Evolutionary conservation across 2,329 filamentous ascomycete genomes (phyloP).

Genomic region (Aspergillus quadricinctus): DNA sequence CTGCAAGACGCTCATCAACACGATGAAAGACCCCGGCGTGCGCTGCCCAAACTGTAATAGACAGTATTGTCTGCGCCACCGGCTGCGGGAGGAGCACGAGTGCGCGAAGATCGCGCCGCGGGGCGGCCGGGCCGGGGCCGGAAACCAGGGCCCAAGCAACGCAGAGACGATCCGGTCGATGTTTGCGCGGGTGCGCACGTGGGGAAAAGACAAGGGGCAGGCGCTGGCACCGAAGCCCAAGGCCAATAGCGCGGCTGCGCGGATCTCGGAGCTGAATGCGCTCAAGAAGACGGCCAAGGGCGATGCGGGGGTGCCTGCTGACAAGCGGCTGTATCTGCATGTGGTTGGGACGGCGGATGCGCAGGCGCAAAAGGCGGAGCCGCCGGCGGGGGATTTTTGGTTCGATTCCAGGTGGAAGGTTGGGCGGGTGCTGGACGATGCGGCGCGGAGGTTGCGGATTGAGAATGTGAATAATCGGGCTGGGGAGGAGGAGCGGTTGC

Average conservation of each 20-base stretch:
- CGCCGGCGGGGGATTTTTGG: constrained; percentile 76
- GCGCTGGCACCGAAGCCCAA: constrained; percentile 54
- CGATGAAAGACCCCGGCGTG: constrained; percentile 47
- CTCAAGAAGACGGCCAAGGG: constrained; percentile 88
- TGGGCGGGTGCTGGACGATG: constrained; percentile 56
- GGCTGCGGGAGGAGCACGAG: constrained; percentile 66
- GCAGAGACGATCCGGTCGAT: constrained; percentile 67
- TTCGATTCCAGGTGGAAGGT: constrained; percentile 86
- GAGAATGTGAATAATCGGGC: constrained; percentile 45
- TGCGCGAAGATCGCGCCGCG: constrained; percentile 69
- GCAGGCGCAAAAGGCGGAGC: constrained; percentile 76
- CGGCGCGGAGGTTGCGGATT: constrained; percentile 38
- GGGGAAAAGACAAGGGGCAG: constrained; percentile 64
- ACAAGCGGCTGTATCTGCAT: constrained; percentile 85
- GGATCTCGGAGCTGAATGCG: constrained; percentile 65
- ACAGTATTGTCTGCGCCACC: constrained; percentile 50
- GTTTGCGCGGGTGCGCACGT: constrained; percentile 71
- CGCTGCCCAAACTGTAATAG: constrained; percentile 47
- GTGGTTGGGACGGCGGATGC: constrained; percentile 89
- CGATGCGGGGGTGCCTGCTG: constrained; percentile 70
- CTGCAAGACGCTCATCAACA: constrained; percentile 53
- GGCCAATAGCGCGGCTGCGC: constrained; percentile 51
- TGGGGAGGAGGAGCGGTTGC: constrained; percentile 63
- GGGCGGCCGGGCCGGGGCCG: constrained; percentile 46
- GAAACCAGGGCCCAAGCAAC: constrained; percentile 41